Base-by-base conservation (phyloP, 148 eudicot genomes). In the Fallopia convolvulus region DNA sequence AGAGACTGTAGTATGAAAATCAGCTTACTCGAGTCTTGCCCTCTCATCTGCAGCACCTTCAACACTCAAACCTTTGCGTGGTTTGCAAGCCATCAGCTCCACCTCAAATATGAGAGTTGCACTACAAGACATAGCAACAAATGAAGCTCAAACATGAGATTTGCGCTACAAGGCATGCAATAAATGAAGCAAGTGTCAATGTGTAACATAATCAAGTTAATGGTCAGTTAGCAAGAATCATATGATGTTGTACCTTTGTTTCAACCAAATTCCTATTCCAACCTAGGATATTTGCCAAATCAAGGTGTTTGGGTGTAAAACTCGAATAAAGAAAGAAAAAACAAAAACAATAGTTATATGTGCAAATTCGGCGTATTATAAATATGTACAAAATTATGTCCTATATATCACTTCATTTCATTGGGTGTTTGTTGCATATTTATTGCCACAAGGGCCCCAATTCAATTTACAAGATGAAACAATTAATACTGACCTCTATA, bases 91-190 rank as follows among this genome's bases (percentile, higher is more conserved):
- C 73, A 91, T 77, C 83, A 95, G 80, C 89, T 95, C 97, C 65
- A 92, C 89, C 88, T 95, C 99, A 75, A 95, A 95, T 50, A 92
- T 77, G 21, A 95, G 92, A 70, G 91, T 92, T 47, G 99, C 90
- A 81, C 99, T 92, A 87, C 83, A 86, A 61, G n/a, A 3, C 17
- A 75, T 42, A 39, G 61, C 26, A 55, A 20, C 61, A 55, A 55
- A n/a, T 7, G 9, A 55, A 55, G 77, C n/a, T 95, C 99, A 75
- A 95, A 95, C 46, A 92, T 77, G 21, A 95, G 92, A 70, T 89
- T 92, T 47, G 99, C 90, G 80, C 99, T 92, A 87, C 83, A 86
- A 61, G n/a, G 4, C 17, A 75, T 42, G 60, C 60, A 53, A n/a
- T 21, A 53, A 53, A 18, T 6, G 9, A 55, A 55, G 77, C n/a